A percentile compares a stretch with the other conserved stretches of the same genome.
phyloP scores from a whole-genome alignment of 2,329 filamentous ascomycete species.

The Fusarium setosum region DNA sequence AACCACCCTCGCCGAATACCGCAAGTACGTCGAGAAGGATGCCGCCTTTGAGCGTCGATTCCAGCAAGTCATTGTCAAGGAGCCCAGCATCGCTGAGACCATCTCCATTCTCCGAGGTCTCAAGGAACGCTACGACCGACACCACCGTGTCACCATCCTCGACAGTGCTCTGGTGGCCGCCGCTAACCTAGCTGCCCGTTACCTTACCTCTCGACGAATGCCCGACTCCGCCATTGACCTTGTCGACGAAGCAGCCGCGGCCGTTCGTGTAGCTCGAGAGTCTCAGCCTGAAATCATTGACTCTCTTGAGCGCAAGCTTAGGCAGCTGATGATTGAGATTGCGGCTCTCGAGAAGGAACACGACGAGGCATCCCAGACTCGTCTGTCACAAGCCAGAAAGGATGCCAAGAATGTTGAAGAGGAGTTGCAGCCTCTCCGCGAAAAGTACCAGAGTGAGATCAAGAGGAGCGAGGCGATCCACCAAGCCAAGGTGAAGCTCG shows the following conservation, averaged over 20 bases:
- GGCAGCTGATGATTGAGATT: constrained; percentile 97
- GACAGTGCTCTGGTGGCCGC: constrained; percentile 93
- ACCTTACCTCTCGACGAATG: constrained; percentile 89
- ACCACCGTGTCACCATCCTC: constrained; percentile 96
- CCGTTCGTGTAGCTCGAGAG: constrained; percentile 94
- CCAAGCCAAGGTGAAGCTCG: constrained; percentile 93
- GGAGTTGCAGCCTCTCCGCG: constrained; percentile 88
- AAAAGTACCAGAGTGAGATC: constrained; percentile 97
- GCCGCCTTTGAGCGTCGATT: constrained; percentile 98
- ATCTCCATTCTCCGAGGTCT: constrained; percentile 98
- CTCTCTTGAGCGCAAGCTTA: constrained; percentile 88
- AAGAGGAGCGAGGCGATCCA: constrained; percentile 91
- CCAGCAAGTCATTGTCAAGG: constrained; percentile 97
- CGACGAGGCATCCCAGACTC: constrained; percentile 89
- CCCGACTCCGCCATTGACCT: constrained; percentile 97
- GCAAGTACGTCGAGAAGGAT: constrained; percentile 99
- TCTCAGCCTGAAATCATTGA: constrained; percentile 97
- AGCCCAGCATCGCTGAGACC: constrained; percentile 88
- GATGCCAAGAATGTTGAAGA: constrained; percentile 96
- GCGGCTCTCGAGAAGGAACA: constrained; percentile 94
- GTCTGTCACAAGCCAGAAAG: constrained; percentile 84
- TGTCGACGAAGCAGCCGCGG: constrained; percentile 95
- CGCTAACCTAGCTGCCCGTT: constrained; percentile 91
- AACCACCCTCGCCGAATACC: constrained; percentile 93
- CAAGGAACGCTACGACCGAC: constrained; percentile 98